Evolutionary conservation across 805 yeast genomes (phyloP).

Genomic region (Starmerella davenportii): DNA sequence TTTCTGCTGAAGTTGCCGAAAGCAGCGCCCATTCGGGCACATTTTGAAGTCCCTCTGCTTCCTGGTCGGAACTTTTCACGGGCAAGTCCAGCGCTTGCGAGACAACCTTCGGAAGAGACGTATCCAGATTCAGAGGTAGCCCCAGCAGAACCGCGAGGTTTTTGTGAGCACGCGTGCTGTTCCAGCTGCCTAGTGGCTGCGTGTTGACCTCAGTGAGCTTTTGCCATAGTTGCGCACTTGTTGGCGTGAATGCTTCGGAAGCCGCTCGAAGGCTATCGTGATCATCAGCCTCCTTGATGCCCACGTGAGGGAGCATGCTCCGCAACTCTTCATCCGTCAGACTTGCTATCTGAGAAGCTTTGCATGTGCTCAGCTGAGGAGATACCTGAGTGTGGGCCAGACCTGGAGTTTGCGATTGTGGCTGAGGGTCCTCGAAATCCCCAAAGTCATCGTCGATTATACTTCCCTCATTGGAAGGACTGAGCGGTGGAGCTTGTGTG

Average conservation of each 20-base stretch:
- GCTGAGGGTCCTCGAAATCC: slow-evolving; percentile 20
- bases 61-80: slow-evolving; percentile 4
- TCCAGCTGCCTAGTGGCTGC: slow-evolving; percentile 51
- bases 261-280: background rate
- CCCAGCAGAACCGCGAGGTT: slow-evolving; percentile 47
- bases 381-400: too few relatives aligned
- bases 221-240: slow-evolving; percentile 24
- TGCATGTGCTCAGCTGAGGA: too few relatives aligned
- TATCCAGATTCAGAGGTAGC: slow-evolving; percentile 56
- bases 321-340: background rate
- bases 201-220: slow-evolving; percentile 33
- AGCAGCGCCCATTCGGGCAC: slow-evolving; percentile 21
- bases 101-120: slow-evolving; percentile 24
- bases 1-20: slow-evolving; percentile 23
- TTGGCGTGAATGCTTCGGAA: slow-evolving; percentile 6
- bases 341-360: too few relatives aligned
- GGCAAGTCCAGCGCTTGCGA: slow-evolving; percentile 12
- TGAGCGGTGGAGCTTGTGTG: too few relatives aligned
- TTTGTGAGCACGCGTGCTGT: slow-evolving; percentile 43
- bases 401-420: background rate
- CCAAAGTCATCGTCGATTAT: slow-evolving; percentile 19
- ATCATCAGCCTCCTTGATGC: background rate
- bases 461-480: background rate
- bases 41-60: slow-evolving; percentile 10
- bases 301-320: background rate